Evolutionary conservation across 768 basidiomycete species (phyloP), one percentile per base, ranked within the genome.

Genomic region (Sarcomyxa edulis): DNA sequence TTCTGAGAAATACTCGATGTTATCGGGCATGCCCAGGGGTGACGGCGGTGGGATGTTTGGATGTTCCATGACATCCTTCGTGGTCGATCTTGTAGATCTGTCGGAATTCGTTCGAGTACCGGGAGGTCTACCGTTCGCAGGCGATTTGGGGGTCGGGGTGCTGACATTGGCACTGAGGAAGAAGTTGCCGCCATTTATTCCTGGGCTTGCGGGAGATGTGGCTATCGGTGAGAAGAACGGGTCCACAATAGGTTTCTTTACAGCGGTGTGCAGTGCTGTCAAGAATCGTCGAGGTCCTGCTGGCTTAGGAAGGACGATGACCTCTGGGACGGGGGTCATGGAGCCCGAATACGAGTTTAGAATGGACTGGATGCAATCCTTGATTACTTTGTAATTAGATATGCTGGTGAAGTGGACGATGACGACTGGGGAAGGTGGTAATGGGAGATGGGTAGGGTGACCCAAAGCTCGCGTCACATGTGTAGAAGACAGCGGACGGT

Each of bases 261-360:
- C 72, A 2, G 93, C 93, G 4, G 90, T 97, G 55, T 95, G 86
- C 12, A 99, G 67, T 18, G 93, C 86, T 15, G 93, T 94, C 48
- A 99, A 66, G 49, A 97, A 83, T 7, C 95, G 80, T 26, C 95
- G 79, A 6, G 96, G 96, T 4, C 96, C 95, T 12, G 88, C 94
- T 7, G 95, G 95, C 61, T 98, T 99, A 15, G 94, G 95, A 26
- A 98, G 84, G 48, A 99, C 90, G 74, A 98, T 88, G 20, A 99
- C 78, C 50, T 99, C 96, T 1, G 96, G 84, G 8, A 85, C 58
- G 11, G 71, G 66, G 16, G 64, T 54, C 51, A 66, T 43, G 8
- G 72, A 61, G 24, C 64, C 59, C 15, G 61, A 50, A 37, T 73
- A 74, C 1, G 70, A 68, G 26, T 58, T 56, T 45, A 84, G 64